Percentiles rank a stretch among this genome's conserved stretches.
phyloP scores from a whole-genome alignment of 768 basidiomycete species.

The Lentinus tigrinus region DNA sequence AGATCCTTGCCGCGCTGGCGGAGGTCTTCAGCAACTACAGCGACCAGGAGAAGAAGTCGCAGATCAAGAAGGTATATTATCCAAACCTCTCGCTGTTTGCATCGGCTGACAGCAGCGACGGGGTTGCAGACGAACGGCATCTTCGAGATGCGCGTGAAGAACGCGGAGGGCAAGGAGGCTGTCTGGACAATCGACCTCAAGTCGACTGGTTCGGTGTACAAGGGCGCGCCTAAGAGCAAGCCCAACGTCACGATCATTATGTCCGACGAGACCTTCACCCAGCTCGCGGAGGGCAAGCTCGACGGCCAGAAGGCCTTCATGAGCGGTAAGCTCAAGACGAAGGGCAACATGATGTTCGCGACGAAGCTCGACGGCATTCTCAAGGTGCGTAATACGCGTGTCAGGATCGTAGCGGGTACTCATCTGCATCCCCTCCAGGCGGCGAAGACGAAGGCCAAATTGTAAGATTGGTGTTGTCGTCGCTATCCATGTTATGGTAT shows the following conservation, averaged over 20 bases:
- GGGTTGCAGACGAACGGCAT: constrained; percentile 73
- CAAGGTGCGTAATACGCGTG: constrained; percentile 50
- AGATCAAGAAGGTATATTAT: constrained; percentile 69
- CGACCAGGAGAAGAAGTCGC: constrained; percentile 61
- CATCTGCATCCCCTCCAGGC: constrained; percentile 1
- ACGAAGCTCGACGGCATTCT: constrained; percentile 86
- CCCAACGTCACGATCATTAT: constrained; percentile 82
- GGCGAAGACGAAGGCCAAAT: constrained; percentile 24
- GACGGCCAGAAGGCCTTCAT: constrained; percentile 96
- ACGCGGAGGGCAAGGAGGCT: constrained; percentile 65
- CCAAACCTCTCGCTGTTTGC: background rate
- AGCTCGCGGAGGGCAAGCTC: constrained; percentile 75
- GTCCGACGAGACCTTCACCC: constrained; percentile 70
- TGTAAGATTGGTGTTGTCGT: background rate
- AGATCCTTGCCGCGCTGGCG: constrained; percentile 54
- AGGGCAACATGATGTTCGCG: constrained; percentile 91
- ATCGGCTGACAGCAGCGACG: background rate
- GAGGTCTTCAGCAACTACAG: constrained; percentile 51
- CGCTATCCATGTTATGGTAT: background rate
- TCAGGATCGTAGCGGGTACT: background rate
- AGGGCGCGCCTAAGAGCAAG: constrained; percentile 69
- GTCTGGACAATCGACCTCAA: constrained; percentile 95
- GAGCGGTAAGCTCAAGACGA: constrained; percentile 91
- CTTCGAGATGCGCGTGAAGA: constrained; percentile 82
- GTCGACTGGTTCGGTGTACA: constrained; percentile 73